These are phyloP conservation scores for Lasiosphaeria ovina DNA, from an alignment of 495 filamentous ascomycete genomes.

Conservation along the genomic window DNA sequence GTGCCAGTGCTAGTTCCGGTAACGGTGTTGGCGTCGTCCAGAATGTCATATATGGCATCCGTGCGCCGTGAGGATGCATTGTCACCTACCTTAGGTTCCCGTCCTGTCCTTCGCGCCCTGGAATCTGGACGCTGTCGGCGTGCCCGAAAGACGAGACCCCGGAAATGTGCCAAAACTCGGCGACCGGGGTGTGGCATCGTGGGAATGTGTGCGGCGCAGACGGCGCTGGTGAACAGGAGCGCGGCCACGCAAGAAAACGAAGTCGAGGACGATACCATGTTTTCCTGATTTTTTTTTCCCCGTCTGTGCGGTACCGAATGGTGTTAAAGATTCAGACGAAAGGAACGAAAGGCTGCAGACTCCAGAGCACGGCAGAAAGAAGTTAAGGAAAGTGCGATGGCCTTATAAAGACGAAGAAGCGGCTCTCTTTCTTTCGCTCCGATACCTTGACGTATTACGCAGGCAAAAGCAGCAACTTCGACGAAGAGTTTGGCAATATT, in stretches of 20 bases:
- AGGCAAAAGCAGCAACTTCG: background rate
- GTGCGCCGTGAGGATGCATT: no score
- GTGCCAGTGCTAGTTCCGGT: no score
- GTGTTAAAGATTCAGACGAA: background rate
- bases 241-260: constrained; percentile 1
- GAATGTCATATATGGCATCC: no score
- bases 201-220: background rate
- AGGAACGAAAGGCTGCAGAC: background rate
- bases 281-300: background rate
- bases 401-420: background rate
- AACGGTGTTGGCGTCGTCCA: no score
- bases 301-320: background rate
- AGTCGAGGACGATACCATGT: background rate
- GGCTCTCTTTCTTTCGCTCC: background rate
- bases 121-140: no score
- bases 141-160: no score
- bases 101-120: no score
- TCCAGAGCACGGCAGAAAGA: background rate
- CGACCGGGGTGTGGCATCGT: no score
- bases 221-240: constrained; percentile 4
- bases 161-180: no score
- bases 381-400: background rate
- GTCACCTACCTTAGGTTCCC: no score
- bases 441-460: background rate
- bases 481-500: background rate